A percentile compares a stretch with the other conserved stretches of the same genome.
Conservation (phyloP, 192 early-diverging fungal species). For the Ramicandelaber brevisporus region DNA sequence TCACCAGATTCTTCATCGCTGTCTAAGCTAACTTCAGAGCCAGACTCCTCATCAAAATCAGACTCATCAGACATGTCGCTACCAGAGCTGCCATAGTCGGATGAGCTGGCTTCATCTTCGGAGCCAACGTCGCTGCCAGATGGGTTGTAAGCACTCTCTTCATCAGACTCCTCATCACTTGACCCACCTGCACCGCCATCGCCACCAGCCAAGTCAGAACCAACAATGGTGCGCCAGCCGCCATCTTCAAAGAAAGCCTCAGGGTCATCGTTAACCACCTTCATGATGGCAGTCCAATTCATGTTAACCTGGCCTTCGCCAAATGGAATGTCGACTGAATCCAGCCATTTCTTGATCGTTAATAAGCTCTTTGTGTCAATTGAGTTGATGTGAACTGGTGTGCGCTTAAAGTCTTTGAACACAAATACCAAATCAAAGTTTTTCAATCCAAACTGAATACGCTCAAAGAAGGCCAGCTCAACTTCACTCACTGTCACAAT, state of each 20-base stretch:
- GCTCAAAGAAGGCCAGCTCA: conserved; percentile 87
- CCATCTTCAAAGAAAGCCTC: conserved; percentile 73
- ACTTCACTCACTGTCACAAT: conserved; percentile 78
- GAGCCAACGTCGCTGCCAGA: conserved; percentile 37
- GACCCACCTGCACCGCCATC: too few species aligned
- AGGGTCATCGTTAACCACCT: conserved; percentile 83
- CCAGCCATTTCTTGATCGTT: conserved; percentile 87
- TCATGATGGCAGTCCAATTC: conserved; percentile 95
- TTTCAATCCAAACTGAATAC: conserved; percentile 88
- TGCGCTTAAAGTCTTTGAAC: conserved; percentile 73
- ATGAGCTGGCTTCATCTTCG: conserved; percentile 23
- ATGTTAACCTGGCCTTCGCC: conserved; percentile 85
- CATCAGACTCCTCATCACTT: conserved; percentile 22
- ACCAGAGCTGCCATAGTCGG: conserved; percentile 12
- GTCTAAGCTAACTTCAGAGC: conserved; percentile 19
- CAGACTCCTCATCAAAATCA: conserved; percentile 27
- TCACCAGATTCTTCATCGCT: conserved; percentile 32
- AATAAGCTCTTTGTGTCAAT: conserved; percentile 80
- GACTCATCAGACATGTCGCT: conserved; percentile 21
- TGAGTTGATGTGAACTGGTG: conserved; percentile 87
- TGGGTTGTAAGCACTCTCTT: too few species aligned
- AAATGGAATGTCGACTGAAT: conserved; percentile 75
- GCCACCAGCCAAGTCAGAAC: conserved; percentile 25
- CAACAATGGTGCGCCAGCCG: conserved; percentile 75
- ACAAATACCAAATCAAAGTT: conserved; percentile 98